phyloP scores from a whole-genome alignment of 257 asterid species.

The Eustoma russellianum region DNA sequence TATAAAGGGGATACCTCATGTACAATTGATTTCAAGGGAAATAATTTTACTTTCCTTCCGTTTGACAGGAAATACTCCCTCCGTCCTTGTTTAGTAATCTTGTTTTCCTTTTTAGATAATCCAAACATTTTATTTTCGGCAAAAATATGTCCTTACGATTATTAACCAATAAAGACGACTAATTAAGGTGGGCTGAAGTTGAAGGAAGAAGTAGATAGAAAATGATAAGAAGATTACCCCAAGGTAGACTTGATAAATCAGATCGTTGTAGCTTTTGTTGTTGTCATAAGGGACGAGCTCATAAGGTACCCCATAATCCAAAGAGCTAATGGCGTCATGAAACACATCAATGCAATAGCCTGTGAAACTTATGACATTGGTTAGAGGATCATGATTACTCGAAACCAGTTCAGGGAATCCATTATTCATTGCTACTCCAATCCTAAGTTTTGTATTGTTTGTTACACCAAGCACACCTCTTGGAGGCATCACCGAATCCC shows the following conservation, averaged over 20 bases:
- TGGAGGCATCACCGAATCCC: conserved; percentile 12
- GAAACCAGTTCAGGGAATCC: conserved; percentile 18
- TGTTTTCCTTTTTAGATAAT: too few species aligned
- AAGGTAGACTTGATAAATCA: conserved; percentile 16
- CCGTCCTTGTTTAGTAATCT: too few species aligned
- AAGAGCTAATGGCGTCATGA: conserved; percentile 17
- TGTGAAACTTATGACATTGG: background rate
- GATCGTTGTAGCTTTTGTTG: conserved; percentile 22
- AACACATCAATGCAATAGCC: conserved; percentile 36
- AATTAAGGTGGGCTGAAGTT: background rate
- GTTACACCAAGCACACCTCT: conserved; percentile 8
- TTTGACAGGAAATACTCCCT: too few species aligned
- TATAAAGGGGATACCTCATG: too few species aligned
- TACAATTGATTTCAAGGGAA: too few species aligned
- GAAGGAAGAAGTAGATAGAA: background rate
- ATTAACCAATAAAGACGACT: too few species aligned
- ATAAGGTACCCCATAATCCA: conserved; percentile 13
- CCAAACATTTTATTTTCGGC: too few species aligned
- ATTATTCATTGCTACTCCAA: conserved; percentile 17
- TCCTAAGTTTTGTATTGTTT: conserved; percentile 10
- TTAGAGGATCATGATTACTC: conserved; percentile 8
- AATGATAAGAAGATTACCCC: conserved; percentile 14
- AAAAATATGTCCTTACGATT: too few species aligned
- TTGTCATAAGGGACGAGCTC: conserved; percentile 22
- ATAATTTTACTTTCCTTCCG: too few species aligned